A percentile compares a stretch with the other conserved stretches of the same genome.
Conservation (phyloP, 371 early-diverging fungal genomes). For the Circinella minor region DNA sequence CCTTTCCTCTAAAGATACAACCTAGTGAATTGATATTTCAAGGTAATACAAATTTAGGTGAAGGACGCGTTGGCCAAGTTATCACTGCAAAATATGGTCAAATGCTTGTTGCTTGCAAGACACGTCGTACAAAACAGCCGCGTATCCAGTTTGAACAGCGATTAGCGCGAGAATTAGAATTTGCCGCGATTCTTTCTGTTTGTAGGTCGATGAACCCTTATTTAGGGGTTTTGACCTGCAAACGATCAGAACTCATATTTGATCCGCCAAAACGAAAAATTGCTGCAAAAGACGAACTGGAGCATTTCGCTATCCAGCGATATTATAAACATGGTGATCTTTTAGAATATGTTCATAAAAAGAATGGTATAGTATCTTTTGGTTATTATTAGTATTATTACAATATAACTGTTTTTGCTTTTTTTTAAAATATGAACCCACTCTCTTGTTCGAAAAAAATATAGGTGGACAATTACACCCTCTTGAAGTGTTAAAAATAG, state of each 20-base stretch:
- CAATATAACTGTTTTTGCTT: no score
- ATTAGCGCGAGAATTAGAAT: conserved; percentile 30
- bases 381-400: background rate
- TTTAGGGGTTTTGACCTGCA: conserved; percentile 29
- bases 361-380: background rate
- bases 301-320: conserved; percentile 27
- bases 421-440: no score
- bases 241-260: background rate
- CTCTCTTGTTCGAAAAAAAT: background rate
- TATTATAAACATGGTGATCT: conserved; percentile 37
- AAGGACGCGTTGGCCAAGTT: conserved; percentile 35
- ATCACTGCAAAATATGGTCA: conserved; percentile 22
- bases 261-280: background rate
- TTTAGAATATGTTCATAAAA: conserved; percentile 32
- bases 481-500: conserved; percentile 33
- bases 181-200: conserved; percentile 30
- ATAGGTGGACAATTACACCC: conserved; percentile 22
- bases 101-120: conserved; percentile 37
- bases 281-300: background rate
- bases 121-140: conserved; percentile 14
- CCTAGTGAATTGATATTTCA: background rate
- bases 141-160: conserved; percentile 7
- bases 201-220: conserved; percentile 38
- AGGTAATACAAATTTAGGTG: conserved; percentile 22
- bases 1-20: background rate